phyloP scores from a whole-genome alignment of 2,329 filamentous ascomycete genomes.

The Furcasterigmium furcatum region DNA sequence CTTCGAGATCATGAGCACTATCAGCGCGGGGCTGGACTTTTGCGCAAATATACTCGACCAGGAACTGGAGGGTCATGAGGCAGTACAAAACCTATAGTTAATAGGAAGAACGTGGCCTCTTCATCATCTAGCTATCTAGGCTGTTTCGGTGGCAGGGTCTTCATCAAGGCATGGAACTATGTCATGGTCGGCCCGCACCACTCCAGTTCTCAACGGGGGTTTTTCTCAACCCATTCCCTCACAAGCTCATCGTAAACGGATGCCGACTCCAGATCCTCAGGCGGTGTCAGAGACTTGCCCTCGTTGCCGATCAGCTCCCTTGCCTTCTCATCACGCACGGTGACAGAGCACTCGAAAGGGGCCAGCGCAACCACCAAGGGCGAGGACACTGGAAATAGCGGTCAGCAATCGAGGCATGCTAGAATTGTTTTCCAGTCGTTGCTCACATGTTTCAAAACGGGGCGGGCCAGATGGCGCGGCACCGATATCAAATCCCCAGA shows the following conservation, averaged over 20 bases:
- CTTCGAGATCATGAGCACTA: slow-evolving; percentile 20
- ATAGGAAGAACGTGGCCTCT: no score
- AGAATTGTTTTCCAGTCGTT: not conserved
- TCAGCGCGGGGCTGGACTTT: slow-evolving; percentile 14
- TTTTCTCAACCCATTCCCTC: not conserved
- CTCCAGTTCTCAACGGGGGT: no score
- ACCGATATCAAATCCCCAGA: slow-evolving; percentile 50
- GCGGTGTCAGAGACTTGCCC: not conserved
- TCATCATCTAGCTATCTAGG: no score
- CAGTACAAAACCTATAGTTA: no score
- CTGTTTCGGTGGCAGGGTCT: no score
- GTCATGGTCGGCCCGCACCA: no score
- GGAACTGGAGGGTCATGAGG: no score
- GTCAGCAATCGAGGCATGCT: not conserved
- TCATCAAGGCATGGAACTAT: no score
- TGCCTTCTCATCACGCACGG: not conserved
- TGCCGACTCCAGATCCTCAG: not conserved
- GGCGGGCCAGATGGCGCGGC: slow-evolving; percentile 8
- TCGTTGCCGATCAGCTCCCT: not conserved
- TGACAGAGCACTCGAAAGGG: not conserved
- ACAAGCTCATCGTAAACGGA: not conserved
- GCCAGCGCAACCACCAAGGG: not conserved
- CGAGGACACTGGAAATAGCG: not conserved
- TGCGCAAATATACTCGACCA: no score
- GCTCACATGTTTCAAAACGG: not conserved